These are phyloP conservation scores for Arabidopsis lyrata DNA, from an alignment of 441 rosid species.

Conservation along the genomic window DNA sequence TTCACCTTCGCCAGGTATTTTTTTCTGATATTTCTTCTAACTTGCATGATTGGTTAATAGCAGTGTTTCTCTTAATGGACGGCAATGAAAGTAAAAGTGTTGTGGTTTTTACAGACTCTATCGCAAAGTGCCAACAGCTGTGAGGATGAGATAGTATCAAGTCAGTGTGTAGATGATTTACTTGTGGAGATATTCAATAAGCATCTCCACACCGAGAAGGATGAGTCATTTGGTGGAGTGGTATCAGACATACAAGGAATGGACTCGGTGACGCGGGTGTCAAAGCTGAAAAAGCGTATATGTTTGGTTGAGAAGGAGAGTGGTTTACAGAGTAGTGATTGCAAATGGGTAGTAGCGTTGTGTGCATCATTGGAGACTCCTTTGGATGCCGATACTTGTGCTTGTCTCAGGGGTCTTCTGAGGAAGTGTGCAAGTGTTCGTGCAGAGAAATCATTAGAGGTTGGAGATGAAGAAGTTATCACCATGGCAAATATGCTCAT, in stretches of 20 bases:
- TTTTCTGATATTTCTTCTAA: not conserved
- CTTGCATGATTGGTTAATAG: conserved; percentile 4
- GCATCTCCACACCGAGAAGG: conserved; percentile 25
- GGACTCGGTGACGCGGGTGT: conserved; percentile 74
- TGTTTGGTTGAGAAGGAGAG: conserved; percentile 50
- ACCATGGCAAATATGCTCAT: conserved; percentile 74
- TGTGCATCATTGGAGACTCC: conserved; percentile 83
- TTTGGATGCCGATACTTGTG: conserved; percentile 69
- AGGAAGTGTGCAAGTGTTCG: conserved; percentile 81
- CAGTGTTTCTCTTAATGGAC: conserved; percentile 6
- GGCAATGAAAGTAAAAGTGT: not conserved
- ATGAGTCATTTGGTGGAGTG: conserved; percentile 32
- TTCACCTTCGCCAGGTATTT: conserved; percentile 68
- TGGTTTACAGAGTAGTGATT: conserved; percentile 53
- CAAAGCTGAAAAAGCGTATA: conserved; percentile 67
- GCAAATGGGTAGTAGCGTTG: conserved; percentile 76
- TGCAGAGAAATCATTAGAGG: conserved; percentile 45
- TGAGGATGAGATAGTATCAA: conserved; percentile 31
- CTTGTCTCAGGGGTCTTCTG: conserved; percentile 69
- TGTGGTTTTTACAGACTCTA: conserved; percentile 51
- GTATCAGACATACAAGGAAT: conserved; percentile 58
- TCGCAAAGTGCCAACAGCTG: conserved; percentile 40
- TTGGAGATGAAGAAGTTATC: conserved; percentile 67
- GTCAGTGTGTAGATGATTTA: conserved; percentile 38
- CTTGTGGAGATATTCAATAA: conserved; percentile 43